Evolutionary conservation across 2,329 filamentous ascomycete genomes (phyloP), one percentile per base, ranked within the genome.

Genomic region (Stromatinia cepivora): DNA sequence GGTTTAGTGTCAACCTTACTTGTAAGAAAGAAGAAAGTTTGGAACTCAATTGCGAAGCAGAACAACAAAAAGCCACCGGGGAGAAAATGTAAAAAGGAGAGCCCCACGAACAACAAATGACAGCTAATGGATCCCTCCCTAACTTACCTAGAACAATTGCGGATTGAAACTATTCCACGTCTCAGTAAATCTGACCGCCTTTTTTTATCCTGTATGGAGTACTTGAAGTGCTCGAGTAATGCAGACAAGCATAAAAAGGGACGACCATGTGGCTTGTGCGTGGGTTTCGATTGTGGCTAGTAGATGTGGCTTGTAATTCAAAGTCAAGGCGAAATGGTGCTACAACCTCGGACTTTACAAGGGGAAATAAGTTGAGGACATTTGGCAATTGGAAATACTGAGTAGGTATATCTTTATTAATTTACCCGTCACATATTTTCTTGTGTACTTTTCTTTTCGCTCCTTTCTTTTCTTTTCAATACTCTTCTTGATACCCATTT

Each of bases 301-400:
- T 45, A 39, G 34, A 46, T 66, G 50, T 66, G 63, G 63, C 63
- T 61, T 10, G 42, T 52, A 25, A 45, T 10, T 36, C 1, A 22
- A 36, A 20, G 31, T 9, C 45, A 22, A 8, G 45, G 17, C 13
- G 15, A 46, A 46, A 46, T 46, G 45, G 45, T 57, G 36, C 57
- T 31, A 22, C 57, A 25, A 22, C 42, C 28, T 66, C 52, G 25
- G 64, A 52, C 45, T 22, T 63, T 25, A 22, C 28, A 10, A 39
- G 42, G 48, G 62, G 36, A 31, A 66, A 56, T 34, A 36, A 63
- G 34, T 70, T 72, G 65, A 71, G 65, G 71, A 68, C 71, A 72
- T 70, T 70, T 72, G 71, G 71, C 72, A 71, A 66, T 61, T 69
- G 52, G 52, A 57, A 54, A 54, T 39, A 42, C 22, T 48, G 7